Base-by-base conservation (phyloP, 768 basidiomycete genomes). In the Psilocybe sp. region DNA sequence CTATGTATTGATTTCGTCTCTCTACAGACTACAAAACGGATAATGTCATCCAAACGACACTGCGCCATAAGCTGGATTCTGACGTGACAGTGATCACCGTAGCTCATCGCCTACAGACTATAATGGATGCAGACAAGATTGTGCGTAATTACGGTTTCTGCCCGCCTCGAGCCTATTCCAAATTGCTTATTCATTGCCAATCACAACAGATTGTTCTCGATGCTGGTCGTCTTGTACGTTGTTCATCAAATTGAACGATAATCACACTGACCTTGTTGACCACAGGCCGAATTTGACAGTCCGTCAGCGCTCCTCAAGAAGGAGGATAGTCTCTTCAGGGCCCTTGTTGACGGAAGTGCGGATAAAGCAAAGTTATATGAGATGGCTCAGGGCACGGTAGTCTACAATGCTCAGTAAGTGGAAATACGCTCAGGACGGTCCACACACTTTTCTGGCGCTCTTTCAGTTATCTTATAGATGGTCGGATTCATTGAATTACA, bases 111-210 rank as follows among this genome's bases (percentile, higher is more conserved):
- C 12, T 47, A 18, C 46, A 47, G 10, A 40, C 46, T 39, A 36
- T 47, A 40, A 39, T 47, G 23, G 46, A 40, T 36, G 46, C 46
- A 5, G 48, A 44, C 31, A 49, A 49, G 31, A 42, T 44, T 49
- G 48, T 49, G 42, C 34, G 48, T 36, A 9, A 3, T 28, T 45
- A 20, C 35, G 5, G 13, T 5, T 11, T 28, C 36, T 23, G 14
- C 7, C 23, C 7, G 23, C 3, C 23, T 28, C 23, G 23, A 28
- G 12, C 8, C 19, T 12, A 12, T 5, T 19, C n/a, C 7, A 10
- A 6, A n/a, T 19, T 12, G 28, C 13, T 15, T 11, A 10, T 16
- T 16, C 35, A 0, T 13, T 15, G 31, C 6, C 5, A 38, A 16
- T n/a, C 15, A 18, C n/a, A 4, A 11, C 19, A 47, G 46, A 47